Base-by-base conservation (phyloP, 108 stramenopile genomes). In the Cyclostephanos invisitatus region DNA sequence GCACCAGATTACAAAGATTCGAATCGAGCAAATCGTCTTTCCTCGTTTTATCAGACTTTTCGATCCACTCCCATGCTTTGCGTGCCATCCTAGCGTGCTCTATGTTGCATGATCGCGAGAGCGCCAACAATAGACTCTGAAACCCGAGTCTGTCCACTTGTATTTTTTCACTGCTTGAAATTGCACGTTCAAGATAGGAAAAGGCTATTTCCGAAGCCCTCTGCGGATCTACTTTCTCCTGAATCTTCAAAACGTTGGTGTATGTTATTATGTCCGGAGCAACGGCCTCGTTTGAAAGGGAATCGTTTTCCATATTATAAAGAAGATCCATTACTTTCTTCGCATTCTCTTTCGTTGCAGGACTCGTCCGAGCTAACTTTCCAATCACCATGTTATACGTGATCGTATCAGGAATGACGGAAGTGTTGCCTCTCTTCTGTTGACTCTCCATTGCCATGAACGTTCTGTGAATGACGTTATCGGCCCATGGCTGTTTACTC, bases 341-440 rank as follows among this genome's bases (percentile, higher is more conserved):
- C 17, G 79, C 68, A 80, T 80, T 80, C 46, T 58, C 63, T 46
- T 72, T 68, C 7, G 70, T 42, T 0, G 51, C 28, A 8, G 63
- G 50, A 24, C 73, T 56, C 25, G 25, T 56, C 37, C 38, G 2
- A 38, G 79, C 56, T 21, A 80, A 62, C 46, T 73, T 80, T 5
- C 62, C 80, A 38, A 86, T 84, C 7, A 86, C 74, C 20, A 74
- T 69, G 64, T 86, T 86, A 68, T 86, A 86, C 9, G 77, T 78
- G 38, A 77, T 77, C 47, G 83, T 81, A 61, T 86, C 85, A 40
- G 83, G 83, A 62, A 74, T 22, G 5, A 84, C 77, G 18, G 51
- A 38, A 3, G 64, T 25, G 32, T 83, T 83, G 3, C 74, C 79
- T 0, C 48, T 29, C 29, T 38, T 67, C 44, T 64, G 50, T 50